These are phyloP conservation scores for Hypomontagnella monticulosa DNA, from an alignment of 495 filamentous ascomycete species.

Conservation along the genomic window DNA sequence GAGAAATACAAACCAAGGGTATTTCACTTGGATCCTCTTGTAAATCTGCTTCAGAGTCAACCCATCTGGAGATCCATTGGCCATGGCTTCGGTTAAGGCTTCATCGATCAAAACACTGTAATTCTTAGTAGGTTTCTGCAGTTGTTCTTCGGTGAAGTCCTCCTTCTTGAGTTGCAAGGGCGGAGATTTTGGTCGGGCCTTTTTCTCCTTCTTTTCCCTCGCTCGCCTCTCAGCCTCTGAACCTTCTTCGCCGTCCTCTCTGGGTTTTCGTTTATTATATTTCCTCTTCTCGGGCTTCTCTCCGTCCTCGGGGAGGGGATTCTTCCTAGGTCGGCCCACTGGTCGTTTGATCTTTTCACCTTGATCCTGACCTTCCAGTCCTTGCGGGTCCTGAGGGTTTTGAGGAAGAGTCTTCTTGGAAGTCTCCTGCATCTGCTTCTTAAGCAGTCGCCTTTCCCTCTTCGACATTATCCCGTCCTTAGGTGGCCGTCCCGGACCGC, in stretches of 20 bases:
- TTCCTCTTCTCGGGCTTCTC: slow-evolving; percentile 77
- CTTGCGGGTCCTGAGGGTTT: slow-evolving; percentile 51
- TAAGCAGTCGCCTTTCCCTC: slow-evolving; percentile 73
- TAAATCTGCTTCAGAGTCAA: slow-evolving; percentile 96
- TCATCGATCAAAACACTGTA: slow-evolving; percentile 94
- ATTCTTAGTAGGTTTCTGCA: slow-evolving; percentile 84
- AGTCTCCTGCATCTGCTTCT: slow-evolving; percentile 66
- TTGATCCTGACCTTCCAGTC: slow-evolving; percentile 2
- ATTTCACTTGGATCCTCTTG: slow-evolving; percentile 83
- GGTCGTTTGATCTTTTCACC: slow-evolving; percentile 65
- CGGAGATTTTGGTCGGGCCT: slow-evolving; percentile 66
- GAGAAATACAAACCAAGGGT: slow-evolving; percentile 89
- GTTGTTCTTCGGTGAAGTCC: slow-evolving; percentile 83
- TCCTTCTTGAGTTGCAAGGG: slow-evolving; percentile 69
- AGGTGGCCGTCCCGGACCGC: slow-evolving; percentile 86
- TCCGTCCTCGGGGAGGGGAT: slow-evolving; percentile 63
- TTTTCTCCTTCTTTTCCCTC: slow-evolving; percentile 68
- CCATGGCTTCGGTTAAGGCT: slow-evolving; percentile 83
- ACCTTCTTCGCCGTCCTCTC: slow-evolving; percentile 59
- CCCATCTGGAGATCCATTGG: slow-evolving; percentile 70
- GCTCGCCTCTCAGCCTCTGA: slow-evolving; percentile 58
- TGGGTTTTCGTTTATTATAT: slow-evolving; percentile 78
- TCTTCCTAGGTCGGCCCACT: slow-evolving; percentile 66
- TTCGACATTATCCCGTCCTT: slow-evolving; percentile 96
- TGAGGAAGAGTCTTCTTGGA: slow-evolving; percentile 58